Conservation (phyloP, 345 rosid species). For the Rhodomyrtus tomentosa region DNA sequence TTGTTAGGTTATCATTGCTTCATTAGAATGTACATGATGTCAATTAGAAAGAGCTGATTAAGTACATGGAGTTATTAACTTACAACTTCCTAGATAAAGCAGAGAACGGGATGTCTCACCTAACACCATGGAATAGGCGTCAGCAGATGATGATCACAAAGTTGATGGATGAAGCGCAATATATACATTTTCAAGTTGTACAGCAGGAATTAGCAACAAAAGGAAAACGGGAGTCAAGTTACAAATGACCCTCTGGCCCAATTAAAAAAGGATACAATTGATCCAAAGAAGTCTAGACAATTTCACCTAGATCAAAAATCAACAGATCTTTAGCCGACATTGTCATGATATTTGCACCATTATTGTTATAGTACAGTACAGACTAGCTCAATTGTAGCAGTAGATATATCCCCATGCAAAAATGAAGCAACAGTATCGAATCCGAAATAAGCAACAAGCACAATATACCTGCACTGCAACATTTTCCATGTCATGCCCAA, state of each 20-base stretch:
- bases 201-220: neutral
- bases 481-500: conserved; percentile 34
- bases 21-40: neutral
- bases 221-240: neutral
- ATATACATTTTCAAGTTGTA: neutral
- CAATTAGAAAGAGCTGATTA: neutral
- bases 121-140: neutral
- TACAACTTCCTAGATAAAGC: neutral
- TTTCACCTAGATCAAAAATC: neutral
- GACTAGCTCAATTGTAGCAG: neutral
- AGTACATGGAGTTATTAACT: neutral
- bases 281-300: neutral
- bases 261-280: neutral
- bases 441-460: neutral
- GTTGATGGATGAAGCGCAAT: neutral
- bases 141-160: neutral
- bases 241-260: neutral
- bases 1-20: neutral
- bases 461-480: conserved; percentile 26
- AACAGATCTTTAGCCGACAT: neutral
- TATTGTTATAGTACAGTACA: neutral
- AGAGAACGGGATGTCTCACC: neutral
- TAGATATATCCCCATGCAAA: neutral
- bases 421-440: neutral
- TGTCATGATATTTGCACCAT: neutral